Evolutionary conservation across 169 alveolate species (phyloP), one percentile per base, ranked within the genome.

Genomic region (Toxoplasma gondii): DNA sequence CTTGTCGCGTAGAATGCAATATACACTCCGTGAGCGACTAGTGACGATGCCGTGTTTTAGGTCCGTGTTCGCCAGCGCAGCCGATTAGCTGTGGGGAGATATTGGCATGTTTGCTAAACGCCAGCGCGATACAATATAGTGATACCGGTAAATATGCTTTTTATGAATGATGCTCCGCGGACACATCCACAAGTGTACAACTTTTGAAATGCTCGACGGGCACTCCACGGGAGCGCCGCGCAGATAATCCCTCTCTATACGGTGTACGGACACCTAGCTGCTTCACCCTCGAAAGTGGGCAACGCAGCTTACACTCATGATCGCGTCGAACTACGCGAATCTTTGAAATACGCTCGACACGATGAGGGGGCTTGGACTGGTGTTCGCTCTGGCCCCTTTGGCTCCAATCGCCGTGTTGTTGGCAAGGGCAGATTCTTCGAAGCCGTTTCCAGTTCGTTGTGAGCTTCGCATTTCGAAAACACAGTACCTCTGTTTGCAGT

Each of bases 361-460:
- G 45, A 78, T 78, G 86, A 78, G 86, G 45, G n/a, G 9, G 1
- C 39, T 31, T 4, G 19, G 39, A n/a, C 44, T 27, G 86, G 22
- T 19, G 22, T 36, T 78, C 86, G 44, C n/a, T 78, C 86, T 78
- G 9, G 86, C 39, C 27, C n/a, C 43, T 38, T n/a, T 78, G 49
- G 86, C 86, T 31, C 49, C 43, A 1, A n/a, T 38, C 43, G 22
- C 49, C 44, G 86, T 78, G 86, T 1, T 45, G 1, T 12, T 38
- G 45, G 86, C 43, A 19, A 38, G 44, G n/a, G 86, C 44, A 5
- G 44, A 78, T 27, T 64, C n/a, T 1, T 78, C 86, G 39, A 78
- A 27, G 36, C 90, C 90, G 67, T 82, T 82, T 27, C 41, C 90
- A 31, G 54, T 49, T 82, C 31, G 41, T 49, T 82, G 90, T 82